These are phyloP conservation scores for Neonectria ditissima DNA, from an alignment of 2,329 filamentous ascomycete genomes.

Conservation along the genomic window DNA sequence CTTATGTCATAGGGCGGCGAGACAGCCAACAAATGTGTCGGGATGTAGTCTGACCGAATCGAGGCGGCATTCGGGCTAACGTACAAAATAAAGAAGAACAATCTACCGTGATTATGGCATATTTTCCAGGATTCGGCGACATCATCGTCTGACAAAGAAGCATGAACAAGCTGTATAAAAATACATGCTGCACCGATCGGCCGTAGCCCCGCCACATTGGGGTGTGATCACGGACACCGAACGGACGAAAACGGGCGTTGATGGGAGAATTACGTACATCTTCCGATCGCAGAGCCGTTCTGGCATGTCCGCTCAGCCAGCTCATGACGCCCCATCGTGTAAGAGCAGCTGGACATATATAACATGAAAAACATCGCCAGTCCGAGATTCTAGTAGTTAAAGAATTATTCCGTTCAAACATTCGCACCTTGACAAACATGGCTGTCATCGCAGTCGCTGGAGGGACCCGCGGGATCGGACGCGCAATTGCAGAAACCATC, in stretches of 20 bases:
- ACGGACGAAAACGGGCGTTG: not conserved
- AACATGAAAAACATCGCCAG: too few species aligned
- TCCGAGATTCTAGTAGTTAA: too few species aligned
- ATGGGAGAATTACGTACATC: not conserved
- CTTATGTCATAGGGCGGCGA: not conserved
- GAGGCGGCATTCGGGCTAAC: not conserved
- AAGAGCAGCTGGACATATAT: too few species aligned
- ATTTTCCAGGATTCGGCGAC: not conserved
- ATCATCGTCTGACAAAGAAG: not conserved
- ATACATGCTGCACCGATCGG: too few species aligned
- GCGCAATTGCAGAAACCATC: conserved; percentile 59
- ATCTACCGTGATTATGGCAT: too few species aligned
- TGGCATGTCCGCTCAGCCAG: too few species aligned
- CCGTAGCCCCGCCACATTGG: not conserved
- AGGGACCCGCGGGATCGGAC: conserved; percentile 59
- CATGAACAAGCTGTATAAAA: not conserved
- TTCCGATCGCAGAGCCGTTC: not conserved
- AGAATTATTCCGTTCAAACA: too few species aligned
- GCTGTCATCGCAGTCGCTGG: conserved; percentile 57
- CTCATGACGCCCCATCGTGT: too few species aligned
- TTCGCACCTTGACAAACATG: too few species aligned
- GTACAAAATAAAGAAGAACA: too few species aligned
- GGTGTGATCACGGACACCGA: not conserved
- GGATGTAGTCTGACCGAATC: not conserved
- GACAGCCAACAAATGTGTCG: not conserved